Percentiles rank a stretch among this genome's conserved stretches.
Conservation (phyloP, 306 rosid genomes). For the Nissolia schottii region DNA sequence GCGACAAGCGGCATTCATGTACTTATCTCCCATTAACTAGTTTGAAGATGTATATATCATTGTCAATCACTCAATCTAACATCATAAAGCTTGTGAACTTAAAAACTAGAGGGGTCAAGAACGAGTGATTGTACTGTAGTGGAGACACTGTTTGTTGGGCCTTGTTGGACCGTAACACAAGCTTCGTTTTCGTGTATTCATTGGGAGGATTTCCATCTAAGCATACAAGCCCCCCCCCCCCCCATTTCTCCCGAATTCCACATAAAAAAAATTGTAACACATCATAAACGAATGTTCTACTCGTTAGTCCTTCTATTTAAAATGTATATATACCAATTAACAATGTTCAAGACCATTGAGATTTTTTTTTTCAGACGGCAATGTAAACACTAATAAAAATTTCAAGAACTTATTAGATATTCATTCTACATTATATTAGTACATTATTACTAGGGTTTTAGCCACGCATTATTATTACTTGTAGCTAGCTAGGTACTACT, state of each 20-base stretch:
- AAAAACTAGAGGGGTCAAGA: conserved; percentile 24
- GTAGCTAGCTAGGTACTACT: conserved; percentile 3
- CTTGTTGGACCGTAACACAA: conserved; percentile 32
- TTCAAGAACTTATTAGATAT: too few species aligned
- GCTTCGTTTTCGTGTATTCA: conserved; percentile 11
- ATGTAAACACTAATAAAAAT: too few species aligned
- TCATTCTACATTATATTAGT: too few species aligned
- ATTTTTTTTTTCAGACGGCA: too few species aligned
- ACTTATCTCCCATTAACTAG: not conserved
- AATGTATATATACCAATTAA: too few species aligned
- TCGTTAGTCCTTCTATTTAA: too few species aligned
- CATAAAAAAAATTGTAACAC: conserved; percentile 11
- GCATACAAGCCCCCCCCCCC: conserved; percentile 32
- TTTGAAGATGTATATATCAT: not conserved
- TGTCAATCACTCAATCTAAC: not conserved
- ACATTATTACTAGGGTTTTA: conserved; percentile 24
- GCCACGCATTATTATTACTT: conserved; percentile 34
- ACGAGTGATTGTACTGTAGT: conserved; percentile 35
- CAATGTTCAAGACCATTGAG: too few species aligned
- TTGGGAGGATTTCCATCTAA: conserved; percentile 32
- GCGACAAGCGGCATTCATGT: not conserved
- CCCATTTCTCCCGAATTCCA: conserved; percentile 14
- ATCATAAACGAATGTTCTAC: too few species aligned
- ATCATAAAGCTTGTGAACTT: not conserved
- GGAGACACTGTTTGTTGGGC: conserved; percentile 44